These are phyloP conservation scores for Catharanthus roseus DNA, from an alignment of 257 asterid genomes.

Conservation along the genomic window DNA sequence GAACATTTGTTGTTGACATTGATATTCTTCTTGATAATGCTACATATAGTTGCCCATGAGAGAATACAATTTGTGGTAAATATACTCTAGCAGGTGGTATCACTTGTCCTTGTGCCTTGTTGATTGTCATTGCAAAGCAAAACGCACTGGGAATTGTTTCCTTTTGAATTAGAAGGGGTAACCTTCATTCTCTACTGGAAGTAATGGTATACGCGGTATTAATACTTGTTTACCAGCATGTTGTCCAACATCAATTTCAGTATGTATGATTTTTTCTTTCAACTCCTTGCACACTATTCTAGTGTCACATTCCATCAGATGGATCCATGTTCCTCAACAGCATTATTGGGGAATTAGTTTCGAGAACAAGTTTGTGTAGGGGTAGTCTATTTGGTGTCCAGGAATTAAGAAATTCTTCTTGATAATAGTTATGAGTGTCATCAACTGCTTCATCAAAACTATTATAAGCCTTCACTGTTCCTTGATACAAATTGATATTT, in stretches of 20 bases:
- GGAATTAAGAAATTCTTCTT: neutral
- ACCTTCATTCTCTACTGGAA: neutral
- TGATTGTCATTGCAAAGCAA: slow-evolving; percentile 1
- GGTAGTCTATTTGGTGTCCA: neutral
- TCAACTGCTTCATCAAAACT: too few relatives aligned
- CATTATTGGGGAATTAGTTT: neutral
- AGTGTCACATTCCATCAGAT: neutral
- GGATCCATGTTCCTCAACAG: neutral
- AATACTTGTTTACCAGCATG: too few relatives aligned
- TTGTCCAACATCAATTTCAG: neutral
- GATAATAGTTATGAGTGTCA: neutral
- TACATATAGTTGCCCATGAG: slow-evolving; percentile 4
- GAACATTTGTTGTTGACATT: too few relatives aligned
- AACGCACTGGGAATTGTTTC: neutral
- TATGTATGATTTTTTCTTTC: too few relatives aligned
- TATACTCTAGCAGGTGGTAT: neutral
- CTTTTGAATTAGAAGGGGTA: slow-evolving; percentile 6
- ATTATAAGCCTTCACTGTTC: too few relatives aligned
- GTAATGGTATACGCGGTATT: too few relatives aligned
- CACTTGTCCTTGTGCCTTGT: neutral
- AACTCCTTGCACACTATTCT: neutral
- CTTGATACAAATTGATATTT: too few relatives aligned
- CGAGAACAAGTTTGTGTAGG: too few relatives aligned
- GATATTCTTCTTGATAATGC: too few relatives aligned
- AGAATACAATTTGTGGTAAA: neutral